Percentiles rank a stretch among this genome's conserved stretches.
phyloP scores from a whole-genome alignment of 2,329 filamentous ascomycete species.

The Sclerotinia subarctica region DNA sequence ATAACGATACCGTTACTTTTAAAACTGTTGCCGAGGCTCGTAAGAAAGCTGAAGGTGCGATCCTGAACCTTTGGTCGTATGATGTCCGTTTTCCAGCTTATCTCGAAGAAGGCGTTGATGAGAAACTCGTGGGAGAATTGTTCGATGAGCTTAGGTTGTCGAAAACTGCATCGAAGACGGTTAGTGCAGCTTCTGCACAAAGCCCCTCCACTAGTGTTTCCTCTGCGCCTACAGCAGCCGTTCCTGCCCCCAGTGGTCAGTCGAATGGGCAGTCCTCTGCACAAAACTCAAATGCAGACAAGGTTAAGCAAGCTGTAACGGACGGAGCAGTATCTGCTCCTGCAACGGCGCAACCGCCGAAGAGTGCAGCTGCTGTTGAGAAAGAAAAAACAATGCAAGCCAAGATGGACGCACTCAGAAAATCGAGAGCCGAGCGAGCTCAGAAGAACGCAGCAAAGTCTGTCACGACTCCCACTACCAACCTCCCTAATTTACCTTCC shows the following conservation, averaged over 20 bases:
- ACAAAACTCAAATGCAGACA: not conserved
- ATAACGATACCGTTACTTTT: not conserved
- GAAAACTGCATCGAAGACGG: constrained; percentile 31
- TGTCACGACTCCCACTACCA: constrained; percentile 17
- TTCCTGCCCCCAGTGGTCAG: not conserved
- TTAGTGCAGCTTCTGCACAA: constrained; percentile 10
- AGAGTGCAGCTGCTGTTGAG: constrained; percentile 50
- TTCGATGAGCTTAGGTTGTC: constrained; percentile 65
- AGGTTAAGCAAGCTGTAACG: constrained; percentile 3
- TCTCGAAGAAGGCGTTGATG: constrained; percentile 68
- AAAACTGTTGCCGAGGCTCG: constrained; percentile 31
- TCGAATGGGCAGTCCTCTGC: not conserved
- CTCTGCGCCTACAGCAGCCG: constrained; percentile 2
- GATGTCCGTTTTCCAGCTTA: constrained; percentile 74
- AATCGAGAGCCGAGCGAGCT: constrained; percentile 48
- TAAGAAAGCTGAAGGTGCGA: constrained; percentile 62
- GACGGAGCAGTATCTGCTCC: not conserved
- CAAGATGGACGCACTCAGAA: constrained; percentile 73
- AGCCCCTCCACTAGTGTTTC: not conserved
- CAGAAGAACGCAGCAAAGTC: constrained; percentile 40
- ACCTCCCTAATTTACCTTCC: not conserved
- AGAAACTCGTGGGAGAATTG: constrained; percentile 57
- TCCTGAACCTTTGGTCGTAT: constrained; percentile 60
- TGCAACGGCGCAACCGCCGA: constrained; percentile 23
- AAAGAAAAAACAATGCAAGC: constrained; percentile 72